A percentile compares a stretch with the other conserved stretches of the same genome.
These are phyloP conservation scores for Narthecium ossifragum DNA, from an alignment of 106 monocot genomes.

Conservation along the genomic window DNA sequence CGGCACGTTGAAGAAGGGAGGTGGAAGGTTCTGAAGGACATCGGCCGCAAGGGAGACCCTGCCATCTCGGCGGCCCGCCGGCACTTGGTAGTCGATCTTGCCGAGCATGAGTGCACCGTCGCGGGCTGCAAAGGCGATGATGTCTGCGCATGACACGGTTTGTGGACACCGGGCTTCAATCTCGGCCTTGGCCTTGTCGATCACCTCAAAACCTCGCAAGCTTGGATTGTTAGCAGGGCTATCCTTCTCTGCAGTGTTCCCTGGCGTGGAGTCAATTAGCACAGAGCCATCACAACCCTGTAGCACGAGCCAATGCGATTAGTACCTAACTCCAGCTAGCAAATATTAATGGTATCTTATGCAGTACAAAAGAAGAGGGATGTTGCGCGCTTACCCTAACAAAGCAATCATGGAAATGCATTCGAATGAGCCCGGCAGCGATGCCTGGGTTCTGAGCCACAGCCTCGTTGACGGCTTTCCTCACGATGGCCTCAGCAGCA, in stretches of 20 bases:
- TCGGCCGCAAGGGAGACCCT: neutral
- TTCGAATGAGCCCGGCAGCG: constrained; percentile 1
- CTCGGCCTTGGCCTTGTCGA: neutral
- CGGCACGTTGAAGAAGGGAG: neutral
- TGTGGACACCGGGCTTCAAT: neutral
- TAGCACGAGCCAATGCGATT: too few species aligned
- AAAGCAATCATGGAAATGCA: constrained; percentile 21
- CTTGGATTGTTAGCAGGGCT: neutral
- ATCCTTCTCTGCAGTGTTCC: neutral
- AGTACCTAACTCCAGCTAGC: too few species aligned
- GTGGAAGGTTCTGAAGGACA: neutral
- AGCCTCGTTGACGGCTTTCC: neutral
- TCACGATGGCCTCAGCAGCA: neutral
- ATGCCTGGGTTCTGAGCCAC: neutral
- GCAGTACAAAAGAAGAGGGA: too few species aligned
- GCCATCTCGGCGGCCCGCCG: neutral
- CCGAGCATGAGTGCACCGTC: neutral
- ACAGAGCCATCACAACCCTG: neutral
- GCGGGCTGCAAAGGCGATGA: constrained; percentile 38
- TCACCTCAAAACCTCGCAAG: neutral
- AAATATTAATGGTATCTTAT: too few species aligned
- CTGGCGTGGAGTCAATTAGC: neutral
- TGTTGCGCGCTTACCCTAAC: constrained; percentile 8
- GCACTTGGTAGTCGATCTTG: neutral
- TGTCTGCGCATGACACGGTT: constrained; percentile 57